Base-by-base conservation (phyloP, 257 asterid genomes). In the Ajuga chamaepitys region DNA sequence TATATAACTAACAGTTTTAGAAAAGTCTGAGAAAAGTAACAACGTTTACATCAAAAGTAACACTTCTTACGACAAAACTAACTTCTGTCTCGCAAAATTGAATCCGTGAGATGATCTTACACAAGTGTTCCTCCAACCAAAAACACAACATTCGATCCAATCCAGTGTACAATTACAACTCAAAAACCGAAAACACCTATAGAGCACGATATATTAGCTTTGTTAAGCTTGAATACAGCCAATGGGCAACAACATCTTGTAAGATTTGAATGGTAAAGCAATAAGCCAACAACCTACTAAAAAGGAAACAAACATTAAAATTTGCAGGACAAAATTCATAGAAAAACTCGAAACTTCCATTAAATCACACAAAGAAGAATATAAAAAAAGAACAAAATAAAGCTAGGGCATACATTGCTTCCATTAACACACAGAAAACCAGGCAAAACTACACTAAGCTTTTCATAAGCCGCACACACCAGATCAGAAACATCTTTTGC, bases 401-500 rank as follows among this genome's bases (percentile, higher is more conserved):
- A 38, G 34, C 2, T 6, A 47, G 34, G 71, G 75, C 38, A 67
- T 57, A 20, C 68, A 47, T 7, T 70, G 60, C 58, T 47, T 65
- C 64, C 16, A 38, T 64, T 45, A 13, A 53, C 21, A 37, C 26
- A 20, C 14, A 21, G 62, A 9, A 65, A 18, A 28, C 53, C 53
- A 21, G 41, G 59, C 5, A 6, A 20, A 61, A 65, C 26, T 3
- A 67, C 46, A 64, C 32, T 51, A 21, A 67, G n/a, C 9, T 58
- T 24, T n/a, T 20, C 35, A 58, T 3, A 24, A 45, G 32, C 66
- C 22, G 4, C 17, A 60, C 6, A 62, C 46, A 70, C 75, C 75
- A 70, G 78, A 82, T 75, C 81, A 74, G 52, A 64, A 76, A 66
- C 58, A 47, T 14, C 28, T 9, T 18, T 70, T 1, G 20, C 18